Conservation (phyloP, 352 stramenopile genomes). For the Pythium chondricola region DNA sequence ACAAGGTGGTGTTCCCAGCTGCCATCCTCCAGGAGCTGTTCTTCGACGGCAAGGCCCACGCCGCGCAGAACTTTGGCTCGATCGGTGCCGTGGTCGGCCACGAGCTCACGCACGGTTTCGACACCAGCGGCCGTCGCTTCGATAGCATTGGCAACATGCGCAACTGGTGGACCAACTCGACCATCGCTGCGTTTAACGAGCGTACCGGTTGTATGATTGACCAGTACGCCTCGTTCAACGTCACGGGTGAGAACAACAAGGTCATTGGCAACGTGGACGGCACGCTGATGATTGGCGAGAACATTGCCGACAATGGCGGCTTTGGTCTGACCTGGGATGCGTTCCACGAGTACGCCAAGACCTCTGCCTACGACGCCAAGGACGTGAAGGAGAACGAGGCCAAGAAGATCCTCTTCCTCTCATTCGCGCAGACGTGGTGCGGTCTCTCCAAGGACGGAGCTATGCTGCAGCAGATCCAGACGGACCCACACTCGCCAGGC, state of each 20-base stretch:
- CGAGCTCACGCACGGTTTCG: conserved; percentile 94
- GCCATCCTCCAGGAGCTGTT: conserved; percentile 92
- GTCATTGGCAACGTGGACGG: conserved; percentile 50
- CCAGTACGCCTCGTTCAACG: conserved; percentile 51
- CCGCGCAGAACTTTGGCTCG: conserved; percentile 88
- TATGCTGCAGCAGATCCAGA: conserved; percentile 29
- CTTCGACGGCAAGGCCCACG: conserved; percentile 76
- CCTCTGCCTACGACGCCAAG: neutral
- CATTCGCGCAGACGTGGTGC: conserved; percentile 68
- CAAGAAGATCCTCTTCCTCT: conserved; percentile 59
- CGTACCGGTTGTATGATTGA: conserved; percentile 52
- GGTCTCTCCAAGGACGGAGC: conserved; percentile 38
- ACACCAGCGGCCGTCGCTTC: conserved; percentile 86
- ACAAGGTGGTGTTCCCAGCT: conserved; percentile 93
- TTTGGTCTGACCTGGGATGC: conserved; percentile 54
- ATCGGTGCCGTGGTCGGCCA: conserved; percentile 92
- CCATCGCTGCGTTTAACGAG: conserved; percentile 60
- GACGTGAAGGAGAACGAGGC: conserved; percentile 17
- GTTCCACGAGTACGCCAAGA: conserved; percentile 38
- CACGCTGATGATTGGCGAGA: conserved; percentile 58
- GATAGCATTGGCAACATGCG: conserved; percentile 85
- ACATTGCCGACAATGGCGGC: conserved; percentile 77
- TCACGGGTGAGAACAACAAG: conserved; percentile 31
- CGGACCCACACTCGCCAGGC: conserved; percentile 42
- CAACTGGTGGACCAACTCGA: conserved; percentile 88